Percentiles rank a stretch among this genome's conserved stretches.
Conservation (phyloP, 2,329 filamentous ascomycete genomes). For the Geosmithia putterillii region DNA sequence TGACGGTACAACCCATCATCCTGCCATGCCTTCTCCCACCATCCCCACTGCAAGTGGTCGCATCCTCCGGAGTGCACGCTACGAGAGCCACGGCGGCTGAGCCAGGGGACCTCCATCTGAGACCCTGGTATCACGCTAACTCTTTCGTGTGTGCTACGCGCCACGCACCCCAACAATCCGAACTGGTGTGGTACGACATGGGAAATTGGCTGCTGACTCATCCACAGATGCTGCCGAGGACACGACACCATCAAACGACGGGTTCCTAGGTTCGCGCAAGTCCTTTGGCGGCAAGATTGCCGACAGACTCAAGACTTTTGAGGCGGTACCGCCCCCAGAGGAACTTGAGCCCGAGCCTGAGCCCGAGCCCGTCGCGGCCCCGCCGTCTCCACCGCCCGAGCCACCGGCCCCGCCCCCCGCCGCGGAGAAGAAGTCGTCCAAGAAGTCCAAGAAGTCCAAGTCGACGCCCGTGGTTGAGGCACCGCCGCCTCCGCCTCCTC, state of each 20-base stretch:
- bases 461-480: constrained; percentile 8
- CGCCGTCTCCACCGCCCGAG: constrained; percentile 4
- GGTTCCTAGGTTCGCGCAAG: constrained; percentile 34
- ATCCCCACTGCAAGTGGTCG: not conserved
- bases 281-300: constrained; percentile 38
- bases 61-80: too few species aligned
- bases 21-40: not conserved
- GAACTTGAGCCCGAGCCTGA: constrained; percentile 5
- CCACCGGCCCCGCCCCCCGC: constrained; percentile 3
- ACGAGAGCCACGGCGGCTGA: not conserved
- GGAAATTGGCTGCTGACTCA: constrained; percentile 39
- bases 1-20: not conserved
- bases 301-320: constrained; percentile 44
- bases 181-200: constrained; percentile 6
- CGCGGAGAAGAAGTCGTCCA: constrained; percentile 28
- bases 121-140: not conserved
- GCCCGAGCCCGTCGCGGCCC: constrained; percentile 1
- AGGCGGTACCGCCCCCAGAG: constrained; percentile 21
- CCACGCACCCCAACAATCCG: constrained; percentile 4
- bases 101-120: too few species aligned
- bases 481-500: constrained; percentile 3
- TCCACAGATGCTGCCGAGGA: constrained; percentile 32
- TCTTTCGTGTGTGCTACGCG: constrained; percentile 1
- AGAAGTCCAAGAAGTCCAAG: constrained; percentile 25
- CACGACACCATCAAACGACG: constrained; percentile 22